phyloP scores from a whole-genome alignment of 2,329 filamentous ascomycete species.

The Sporothrix euskadiensis region DNA sequence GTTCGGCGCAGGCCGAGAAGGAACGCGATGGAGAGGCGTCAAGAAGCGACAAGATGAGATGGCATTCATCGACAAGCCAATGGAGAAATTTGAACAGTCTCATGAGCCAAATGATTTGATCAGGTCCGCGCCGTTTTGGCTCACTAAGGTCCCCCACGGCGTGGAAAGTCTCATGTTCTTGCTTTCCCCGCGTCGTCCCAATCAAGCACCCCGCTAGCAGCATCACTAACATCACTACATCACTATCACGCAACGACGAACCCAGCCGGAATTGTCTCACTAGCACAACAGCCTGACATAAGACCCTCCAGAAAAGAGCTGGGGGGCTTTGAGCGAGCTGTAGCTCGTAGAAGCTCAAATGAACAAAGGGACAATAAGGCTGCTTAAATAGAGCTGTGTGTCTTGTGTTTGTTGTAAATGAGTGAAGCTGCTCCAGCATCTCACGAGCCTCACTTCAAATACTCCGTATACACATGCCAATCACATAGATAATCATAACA shows the following conservation, averaged over 20 bases:
- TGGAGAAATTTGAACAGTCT: not conserved
- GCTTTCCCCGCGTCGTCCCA: not conserved
- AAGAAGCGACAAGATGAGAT: not conserved
- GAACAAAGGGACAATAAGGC: not conserved
- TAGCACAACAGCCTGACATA: not conserved
- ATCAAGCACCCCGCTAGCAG: not conserved
- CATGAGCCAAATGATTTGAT: not conserved
- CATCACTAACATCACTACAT: not conserved
- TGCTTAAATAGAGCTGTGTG: not conserved
- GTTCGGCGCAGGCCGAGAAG: conserved; percentile 8
- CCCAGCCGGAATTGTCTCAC: not conserved
- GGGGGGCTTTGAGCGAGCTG: not conserved
- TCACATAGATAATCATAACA: too few species aligned
- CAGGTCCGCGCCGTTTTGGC: not conserved
- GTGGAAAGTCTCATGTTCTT: not conserved
- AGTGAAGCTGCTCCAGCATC: not conserved
- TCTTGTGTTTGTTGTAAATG: not conserved
- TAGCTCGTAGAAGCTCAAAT: not conserved
- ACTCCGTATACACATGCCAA: not conserved
- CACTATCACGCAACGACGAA: not conserved
- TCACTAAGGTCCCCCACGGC: not conserved
- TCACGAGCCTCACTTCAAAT: not conserved
- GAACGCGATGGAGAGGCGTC: not conserved
- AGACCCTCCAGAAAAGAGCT: not conserved
- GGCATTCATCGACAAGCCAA: not conserved